Evolutionary conservation across 352 stramenopile genomes (phyloP), one percentile per base, ranked within the genome.

Genomic region (Pythium graminicola): DNA sequence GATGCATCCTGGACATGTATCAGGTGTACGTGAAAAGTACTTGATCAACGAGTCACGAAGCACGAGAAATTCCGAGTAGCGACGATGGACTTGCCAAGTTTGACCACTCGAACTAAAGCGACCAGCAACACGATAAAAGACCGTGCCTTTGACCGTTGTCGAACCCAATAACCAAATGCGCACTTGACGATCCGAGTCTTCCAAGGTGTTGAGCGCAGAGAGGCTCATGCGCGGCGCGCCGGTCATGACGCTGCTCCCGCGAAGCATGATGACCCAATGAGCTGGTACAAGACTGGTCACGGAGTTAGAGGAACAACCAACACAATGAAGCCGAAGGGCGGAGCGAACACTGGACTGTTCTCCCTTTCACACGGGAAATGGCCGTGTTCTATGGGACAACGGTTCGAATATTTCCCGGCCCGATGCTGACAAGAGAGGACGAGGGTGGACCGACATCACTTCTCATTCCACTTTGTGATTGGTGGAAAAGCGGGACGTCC

Each of bases 31-130:
- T 23, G 76, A 72, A 40, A 92, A 72, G 64, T 85, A 93, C 66
- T 86, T 88, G 67, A 89, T 65, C 10, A 93, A 66, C 52, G 82
- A 73, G 38, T 82, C 66, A 31, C 81, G 81, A 28, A 93, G 73
- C 46, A 69, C 62, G 20, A 90, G 65, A 58, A 93, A 93, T 62
- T 91, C 81, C 44, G 83, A 93, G 72, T 93, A 93, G 7, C 81
- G 76, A 20, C 80, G 78, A 50, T 83, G 72, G n/a, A 91, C 74
- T 46, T 91, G 76, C 81, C 81, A 91, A 45, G 76, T 85, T 61
- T 88, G 77, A 2, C 71, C 70, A 20, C 58, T 87, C 3, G 71
- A 63, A 10, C 65, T 67, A 58, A 91, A 88, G 11, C 81, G 76
- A 0, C 81, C 81, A 0, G 72, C 81, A 43, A 91, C 61, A 17